phyloP scores from a whole-genome alignment of 2,329 filamentous ascomycete genomes.

The Arthrobotrys pseudoclavata region DNA sequence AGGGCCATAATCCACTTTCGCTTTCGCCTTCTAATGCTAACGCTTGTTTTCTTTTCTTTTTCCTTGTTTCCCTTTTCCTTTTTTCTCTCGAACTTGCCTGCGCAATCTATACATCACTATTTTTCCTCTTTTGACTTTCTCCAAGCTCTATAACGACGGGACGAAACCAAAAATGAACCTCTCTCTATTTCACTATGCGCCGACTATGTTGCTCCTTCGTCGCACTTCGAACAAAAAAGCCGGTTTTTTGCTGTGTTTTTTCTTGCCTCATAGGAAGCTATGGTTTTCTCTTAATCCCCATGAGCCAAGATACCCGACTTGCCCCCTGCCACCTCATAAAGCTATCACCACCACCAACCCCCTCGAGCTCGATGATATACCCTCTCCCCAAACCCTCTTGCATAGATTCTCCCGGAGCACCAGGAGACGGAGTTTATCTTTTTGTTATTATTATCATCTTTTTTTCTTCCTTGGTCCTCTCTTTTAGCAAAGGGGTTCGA shows the following conservation, averaged over 20 bases:
- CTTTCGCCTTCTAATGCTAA: slow-evolving; percentile 33
- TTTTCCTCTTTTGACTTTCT: slow-evolving; percentile 40
- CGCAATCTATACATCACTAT: slow-evolving; percentile 22
- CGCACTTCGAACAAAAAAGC: slow-evolving; percentile 32
- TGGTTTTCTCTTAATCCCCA: slow-evolving; percentile 26
- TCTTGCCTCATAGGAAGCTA: slow-evolving; percentile 16
- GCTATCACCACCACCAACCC: slow-evolving; percentile 8
- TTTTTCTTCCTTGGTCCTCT: slow-evolving; percentile 37
- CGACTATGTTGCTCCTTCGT: slow-evolving; percentile 21
- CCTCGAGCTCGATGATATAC: slow-evolving; percentile 48
- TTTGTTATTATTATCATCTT: slow-evolving; percentile 22
- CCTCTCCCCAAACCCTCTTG: slow-evolving; percentile 40
- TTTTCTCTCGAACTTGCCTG: not conserved
- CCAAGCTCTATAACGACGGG: slow-evolving; percentile 44
- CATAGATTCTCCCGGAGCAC: slow-evolving; percentile 55
- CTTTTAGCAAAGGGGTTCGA: slow-evolving; percentile 34
- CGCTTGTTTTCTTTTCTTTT: slow-evolving; percentile 15
- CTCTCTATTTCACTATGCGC: slow-evolving; percentile 17
- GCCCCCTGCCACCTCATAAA: not conserved
- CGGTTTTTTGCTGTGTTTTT: slow-evolving; percentile 34
- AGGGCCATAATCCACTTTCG: slow-evolving; percentile 19
- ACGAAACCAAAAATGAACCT: slow-evolving; percentile 48
- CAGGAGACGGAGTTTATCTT: slow-evolving; percentile 55
- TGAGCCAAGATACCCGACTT: slow-evolving; percentile 43
- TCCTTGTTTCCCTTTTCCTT: not conserved